These are phyloP conservation scores for Scutellaria baicalensis DNA, from an alignment of 257 asterid genomes.

Conservation along the genomic window DNA sequence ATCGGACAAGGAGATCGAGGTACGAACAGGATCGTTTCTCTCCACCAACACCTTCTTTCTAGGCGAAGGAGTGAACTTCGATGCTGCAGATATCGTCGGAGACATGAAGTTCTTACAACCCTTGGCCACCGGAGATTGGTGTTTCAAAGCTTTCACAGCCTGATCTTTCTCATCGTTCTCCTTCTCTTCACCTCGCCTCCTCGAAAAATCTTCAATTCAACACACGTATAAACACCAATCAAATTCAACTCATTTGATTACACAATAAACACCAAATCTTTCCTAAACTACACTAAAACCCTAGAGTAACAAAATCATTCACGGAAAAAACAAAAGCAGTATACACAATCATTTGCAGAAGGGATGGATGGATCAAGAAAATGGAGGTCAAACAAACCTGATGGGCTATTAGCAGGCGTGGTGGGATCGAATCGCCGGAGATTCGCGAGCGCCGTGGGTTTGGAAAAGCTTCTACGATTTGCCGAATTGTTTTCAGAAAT, in stretches of 20 bases:
- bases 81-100: conserved; percentile 93
- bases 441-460: conserved; percentile 50
- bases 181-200: conserved; percentile 55
- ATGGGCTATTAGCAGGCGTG: conserved; percentile 82
- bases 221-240: not conserved
- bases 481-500: conserved; percentile 32
- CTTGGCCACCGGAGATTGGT: conserved; percentile 47
- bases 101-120: conserved; percentile 76
- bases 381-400: conserved; percentile 33
- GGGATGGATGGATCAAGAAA: conserved; percentile 18
- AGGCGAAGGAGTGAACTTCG: conserved; percentile 80
- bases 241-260: not conserved
- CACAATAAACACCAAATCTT: not conserved
- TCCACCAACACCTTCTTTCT: conserved; percentile 76
- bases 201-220: conserved; percentile 35
- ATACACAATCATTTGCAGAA: not conserved
- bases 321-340: not conserved
- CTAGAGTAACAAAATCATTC: not conserved
- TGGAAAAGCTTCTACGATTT: conserved; percentile 51
- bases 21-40: conserved; percentile 69
- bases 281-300: not conserved
- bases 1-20: conserved; percentile 57
- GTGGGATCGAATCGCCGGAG: conserved; percentile 44
- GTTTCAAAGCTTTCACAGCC: conserved; percentile 24
- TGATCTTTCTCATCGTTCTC: conserved; percentile 55